Evolutionary conservation across 345 rosid species (phyloP).

Genomic region (Zanthoxylum bungeanum): DNA sequence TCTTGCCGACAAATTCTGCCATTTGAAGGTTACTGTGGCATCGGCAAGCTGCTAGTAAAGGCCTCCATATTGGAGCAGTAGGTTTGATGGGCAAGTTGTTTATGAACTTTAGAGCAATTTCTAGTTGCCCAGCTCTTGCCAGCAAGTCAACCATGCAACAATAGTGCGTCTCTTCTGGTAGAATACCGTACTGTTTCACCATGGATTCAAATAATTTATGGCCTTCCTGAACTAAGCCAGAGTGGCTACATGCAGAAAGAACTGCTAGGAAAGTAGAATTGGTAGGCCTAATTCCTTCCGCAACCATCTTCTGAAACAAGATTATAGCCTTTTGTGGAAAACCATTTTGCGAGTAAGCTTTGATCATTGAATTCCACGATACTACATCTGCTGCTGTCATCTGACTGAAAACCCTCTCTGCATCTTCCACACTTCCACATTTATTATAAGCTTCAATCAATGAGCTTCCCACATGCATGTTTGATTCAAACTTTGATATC

Average conservation of each 20-base stretch:
- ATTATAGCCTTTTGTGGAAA: conserved; percentile 17
- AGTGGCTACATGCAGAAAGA: conserved; percentile 31
- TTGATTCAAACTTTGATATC: conserved; percentile 14
- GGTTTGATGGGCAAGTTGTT: conserved; percentile 23
- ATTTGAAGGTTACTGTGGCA: conserved; percentile 22
- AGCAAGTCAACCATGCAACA: conserved; percentile 31
- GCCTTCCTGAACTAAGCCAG: conserved; percentile 25
- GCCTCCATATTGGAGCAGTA: conserved; percentile 30
- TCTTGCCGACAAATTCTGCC: conserved; percentile 23
- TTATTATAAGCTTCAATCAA: conserved; percentile 28
- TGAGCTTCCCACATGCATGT: conserved; percentile 26
- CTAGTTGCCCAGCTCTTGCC: conserved; percentile 30
- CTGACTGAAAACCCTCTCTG: conserved; percentile 20
- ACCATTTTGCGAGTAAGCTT: conserved; percentile 28
- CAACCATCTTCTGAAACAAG: conserved; percentile 19
- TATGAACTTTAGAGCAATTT: conserved; percentile 21
- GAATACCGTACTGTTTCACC: conserved; percentile 11
- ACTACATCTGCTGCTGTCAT: conserved; percentile 22
- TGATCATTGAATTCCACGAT: conserved; percentile 29
- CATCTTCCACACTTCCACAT: conserved; percentile 26
- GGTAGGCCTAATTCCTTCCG: conserved; percentile 25
- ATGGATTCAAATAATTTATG: conserved; percentile 28
- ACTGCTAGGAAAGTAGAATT: conserved; percentile 22
- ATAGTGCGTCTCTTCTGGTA: conserved; percentile 29
- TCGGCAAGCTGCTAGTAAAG: conserved; percentile 31